Evolutionary conservation across 1,284 basidiomycete genomes (phyloP).

Genomic region (Exsudoporus floridanus): DNA sequence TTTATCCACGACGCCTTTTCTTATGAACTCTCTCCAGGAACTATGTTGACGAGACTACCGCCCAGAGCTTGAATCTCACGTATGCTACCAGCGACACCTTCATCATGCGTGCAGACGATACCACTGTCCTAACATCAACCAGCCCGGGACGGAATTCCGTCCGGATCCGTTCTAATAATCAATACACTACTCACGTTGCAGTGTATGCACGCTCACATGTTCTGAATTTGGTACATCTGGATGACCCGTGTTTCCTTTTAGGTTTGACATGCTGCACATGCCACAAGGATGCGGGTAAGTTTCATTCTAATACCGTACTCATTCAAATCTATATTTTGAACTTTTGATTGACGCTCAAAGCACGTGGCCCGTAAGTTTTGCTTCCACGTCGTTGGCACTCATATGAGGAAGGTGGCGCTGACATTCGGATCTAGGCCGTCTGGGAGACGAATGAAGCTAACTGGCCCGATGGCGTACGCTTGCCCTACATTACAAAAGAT

Average conservation of each 20-base stretch:
- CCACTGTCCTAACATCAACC: conserved; percentile 42
- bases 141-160: conserved; percentile 62
- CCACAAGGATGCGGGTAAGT: conserved; percentile 67
- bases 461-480: conserved; percentile 49
- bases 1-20: neutral
- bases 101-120: conserved; percentile 54
- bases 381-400: neutral
- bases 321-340: neutral
- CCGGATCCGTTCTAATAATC: conserved; percentile 50
- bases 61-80: conserved; percentile 47
- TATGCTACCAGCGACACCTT: conserved; percentile 47
- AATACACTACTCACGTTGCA: conserved; percentile 53
- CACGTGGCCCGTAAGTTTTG: conserved; percentile 44
- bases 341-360: conserved; percentile 27
- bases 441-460: conserved; percentile 50
- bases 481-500: neutral
- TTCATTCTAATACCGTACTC: neutral
- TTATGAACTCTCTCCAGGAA: conserved; percentile 38
- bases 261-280: conserved; percentile 44
- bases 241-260: conserved; percentile 14
- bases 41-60: conserved; percentile 50
- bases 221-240: neutral
- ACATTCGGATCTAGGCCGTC: conserved; percentile 37
- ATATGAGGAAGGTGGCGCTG: conserved; percentile 1
- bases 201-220: conserved; percentile 44